Evolutionary conservation across 257 asterid genomes (phyloP).

Genomic region (Echites panduratus): DNA sequence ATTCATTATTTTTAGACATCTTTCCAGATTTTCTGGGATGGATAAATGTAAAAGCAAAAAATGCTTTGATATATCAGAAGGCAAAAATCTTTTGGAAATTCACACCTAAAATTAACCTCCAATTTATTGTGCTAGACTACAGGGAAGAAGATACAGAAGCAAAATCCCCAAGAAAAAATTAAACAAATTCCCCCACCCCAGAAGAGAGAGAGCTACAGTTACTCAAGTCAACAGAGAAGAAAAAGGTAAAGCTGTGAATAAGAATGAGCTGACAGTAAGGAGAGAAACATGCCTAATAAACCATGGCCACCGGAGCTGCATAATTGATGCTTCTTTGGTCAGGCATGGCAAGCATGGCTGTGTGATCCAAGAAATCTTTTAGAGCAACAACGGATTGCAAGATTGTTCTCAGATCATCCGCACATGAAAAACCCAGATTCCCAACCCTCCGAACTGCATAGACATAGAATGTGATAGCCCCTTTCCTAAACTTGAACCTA

Average conservation of each 20-base stretch:
- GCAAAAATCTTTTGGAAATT: not conserved
- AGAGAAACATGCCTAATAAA: slow-evolving; percentile 38
- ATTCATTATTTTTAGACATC: not conserved
- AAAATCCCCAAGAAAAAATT: slow-evolving; percentile 8
- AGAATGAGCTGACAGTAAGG: not conserved
- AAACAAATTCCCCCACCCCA: slow-evolving; percentile 1
- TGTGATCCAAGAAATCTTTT: slow-evolving; percentile 91
- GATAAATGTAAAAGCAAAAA: not conserved
- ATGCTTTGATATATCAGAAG: not conserved
- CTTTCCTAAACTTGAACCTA: slow-evolving; percentile 84
- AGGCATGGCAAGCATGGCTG: slow-evolving; percentile 98
- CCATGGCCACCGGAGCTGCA: slow-evolving; percentile 54
- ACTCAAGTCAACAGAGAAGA: not conserved
- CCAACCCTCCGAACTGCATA: slow-evolving; percentile 78
- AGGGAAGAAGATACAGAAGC: slow-evolving; percentile 2
- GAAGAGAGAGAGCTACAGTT: not conserved
- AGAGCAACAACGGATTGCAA: slow-evolving; percentile 72
- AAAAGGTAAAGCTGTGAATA: not conserved
- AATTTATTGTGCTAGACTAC: slow-evolving; percentile 19
- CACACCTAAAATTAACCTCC: slow-evolving; percentile 2
- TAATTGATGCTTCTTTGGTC: slow-evolving; percentile 66
- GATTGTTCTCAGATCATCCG: slow-evolving; percentile 67
- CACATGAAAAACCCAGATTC: slow-evolving; percentile 46
- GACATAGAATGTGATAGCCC: slow-evolving; percentile 81
- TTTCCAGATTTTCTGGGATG: not conserved